Evolutionary conservation across 441 rosid species (phyloP), one percentile per base, ranked within the genome.

Genomic region (Bocquillonia castaneifolia): DNA sequence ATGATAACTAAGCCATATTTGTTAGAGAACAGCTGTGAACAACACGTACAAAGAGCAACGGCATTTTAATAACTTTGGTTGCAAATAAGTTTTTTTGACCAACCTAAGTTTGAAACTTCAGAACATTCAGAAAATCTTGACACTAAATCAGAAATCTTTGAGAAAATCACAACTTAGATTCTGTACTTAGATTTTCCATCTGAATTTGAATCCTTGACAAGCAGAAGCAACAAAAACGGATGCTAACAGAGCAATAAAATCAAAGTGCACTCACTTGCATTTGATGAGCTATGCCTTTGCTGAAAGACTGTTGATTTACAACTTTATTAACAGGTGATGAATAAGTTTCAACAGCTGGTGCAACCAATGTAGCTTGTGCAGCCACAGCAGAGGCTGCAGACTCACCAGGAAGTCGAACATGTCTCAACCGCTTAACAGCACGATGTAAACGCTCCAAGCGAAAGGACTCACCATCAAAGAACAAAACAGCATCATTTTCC

Each of bases 381-480:
- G 85, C 47, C 5, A 69, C 70, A 32, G 79, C 40, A 2, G 73
- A 70, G 29, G 78, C 66, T 1, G 84, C 86, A 59, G 86, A 79
- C 53, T 91, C 97, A 36, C 88, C 96, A 0, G 88, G 90, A 20
- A 73, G 58, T 53, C 97, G 82, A 62, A 83, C 69, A 58, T 87
- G 86, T 12, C 89, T 78, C 34, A 89, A 80, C 32, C 77, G 63
- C 81, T 85, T 91, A 45, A 91, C 87, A 13, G 97, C 88, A 0
- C 86, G 81, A 72, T 91, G 97, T 63, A 89, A 75, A 47, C 84
- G 79, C 78, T 91, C 97, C 80, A 91, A 69, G 50, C 87, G 83
- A 23, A 89, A 89, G 4, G 76, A 78, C 75, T 82, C 82, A 6
- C 93, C 93, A 60, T 91, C 93, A 20, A 89, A 89, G 76, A 91